Evolutionary conservation across 2,329 filamentous ascomycete species (phyloP).

Genomic region (Fusarium foetens): DNA sequence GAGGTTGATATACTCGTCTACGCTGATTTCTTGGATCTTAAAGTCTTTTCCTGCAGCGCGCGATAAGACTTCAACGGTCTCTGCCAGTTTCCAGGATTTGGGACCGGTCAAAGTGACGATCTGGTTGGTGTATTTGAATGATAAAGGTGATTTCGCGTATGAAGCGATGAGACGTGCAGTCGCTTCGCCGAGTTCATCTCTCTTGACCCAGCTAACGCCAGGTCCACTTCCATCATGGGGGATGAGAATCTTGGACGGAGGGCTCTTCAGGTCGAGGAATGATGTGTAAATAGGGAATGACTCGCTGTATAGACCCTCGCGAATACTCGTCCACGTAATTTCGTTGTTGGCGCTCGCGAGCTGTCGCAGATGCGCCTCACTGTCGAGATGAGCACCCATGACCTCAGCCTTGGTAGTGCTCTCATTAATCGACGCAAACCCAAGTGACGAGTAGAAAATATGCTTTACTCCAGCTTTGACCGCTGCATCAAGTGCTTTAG

Average conservation of each 20-base stretch:
- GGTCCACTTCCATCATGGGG: constrained; percentile 25
- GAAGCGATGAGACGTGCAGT: constrained; percentile 21
- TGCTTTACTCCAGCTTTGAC: constrained; percentile 16
- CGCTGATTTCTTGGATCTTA: constrained; percentile 7
- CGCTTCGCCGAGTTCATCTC: constrained; percentile 33
- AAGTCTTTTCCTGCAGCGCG: neutral
- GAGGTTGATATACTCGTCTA: constrained; percentile 25
- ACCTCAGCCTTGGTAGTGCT: constrained; percentile 14
- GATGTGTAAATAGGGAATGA: constrained; percentile 34
- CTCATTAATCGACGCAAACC: neutral
- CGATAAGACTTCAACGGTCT: constrained; percentile 9
- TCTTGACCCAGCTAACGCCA: constrained; percentile 31
- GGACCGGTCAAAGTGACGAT: constrained; percentile 20
- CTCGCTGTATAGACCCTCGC: constrained; percentile 35
- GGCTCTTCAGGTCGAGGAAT: constrained; percentile 19
- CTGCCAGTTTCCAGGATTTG: neutral
- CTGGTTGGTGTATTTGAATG: neutral
- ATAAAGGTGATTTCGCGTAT: neutral
- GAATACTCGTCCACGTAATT: constrained; percentile 28
- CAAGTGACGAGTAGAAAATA: constrained; percentile 34
- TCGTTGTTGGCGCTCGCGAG: neutral
- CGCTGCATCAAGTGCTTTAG: constrained; percentile 21
- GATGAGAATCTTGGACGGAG: neutral
- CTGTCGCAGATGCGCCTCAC: constrained; percentile 7
- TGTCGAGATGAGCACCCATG: constrained; percentile 33